Evolutionary conservation across 2,329 filamentous ascomycete genomes (phyloP).

Genomic region (Diaporthe sp.): DNA sequence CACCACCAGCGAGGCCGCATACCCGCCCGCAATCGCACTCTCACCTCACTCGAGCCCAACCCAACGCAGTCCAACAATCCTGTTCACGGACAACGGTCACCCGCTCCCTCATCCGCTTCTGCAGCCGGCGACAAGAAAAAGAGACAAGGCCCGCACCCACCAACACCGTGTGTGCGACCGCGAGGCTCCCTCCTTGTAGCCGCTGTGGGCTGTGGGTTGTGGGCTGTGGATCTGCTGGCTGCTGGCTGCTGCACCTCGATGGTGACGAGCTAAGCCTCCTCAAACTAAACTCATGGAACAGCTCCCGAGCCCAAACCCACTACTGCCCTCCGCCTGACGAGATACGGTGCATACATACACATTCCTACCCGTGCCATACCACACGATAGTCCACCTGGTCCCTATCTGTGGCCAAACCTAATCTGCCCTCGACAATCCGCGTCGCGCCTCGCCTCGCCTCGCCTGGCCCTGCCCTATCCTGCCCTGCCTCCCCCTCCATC

Average conservation of each 20-base stretch:
- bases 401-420: neutral
- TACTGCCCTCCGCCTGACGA: conserved; percentile 31
- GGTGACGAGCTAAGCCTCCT: conserved; percentile 39
- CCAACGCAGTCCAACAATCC: neutral
- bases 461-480: neutral
- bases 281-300: conserved; percentile 37
- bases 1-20: neutral
- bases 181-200: conserved; percentile 37
- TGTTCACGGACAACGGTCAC: neutral
- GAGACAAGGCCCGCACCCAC: conserved; percentile 12
- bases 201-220: conserved; percentile 36
- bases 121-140: neutral
- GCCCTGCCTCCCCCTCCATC: conserved; percentile 16
- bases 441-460: conserved; percentile 8
- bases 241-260: conserved; percentile 28
- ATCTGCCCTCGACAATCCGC: conserved; percentile 28
- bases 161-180: conserved; percentile 35
- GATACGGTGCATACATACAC: conserved; percentile 6
- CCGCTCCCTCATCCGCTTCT: neutral
- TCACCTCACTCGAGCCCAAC: neutral
- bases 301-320: conserved; percentile 36
- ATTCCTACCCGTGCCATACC: conserved; percentile 17
- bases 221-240: conserved; percentile 27
- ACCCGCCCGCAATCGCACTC: neutral
- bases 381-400: conserved; percentile 17